phyloP scores from a whole-genome alignment of 805 yeast genomes.

The Wickerhamomyces chambardii region DNA sequence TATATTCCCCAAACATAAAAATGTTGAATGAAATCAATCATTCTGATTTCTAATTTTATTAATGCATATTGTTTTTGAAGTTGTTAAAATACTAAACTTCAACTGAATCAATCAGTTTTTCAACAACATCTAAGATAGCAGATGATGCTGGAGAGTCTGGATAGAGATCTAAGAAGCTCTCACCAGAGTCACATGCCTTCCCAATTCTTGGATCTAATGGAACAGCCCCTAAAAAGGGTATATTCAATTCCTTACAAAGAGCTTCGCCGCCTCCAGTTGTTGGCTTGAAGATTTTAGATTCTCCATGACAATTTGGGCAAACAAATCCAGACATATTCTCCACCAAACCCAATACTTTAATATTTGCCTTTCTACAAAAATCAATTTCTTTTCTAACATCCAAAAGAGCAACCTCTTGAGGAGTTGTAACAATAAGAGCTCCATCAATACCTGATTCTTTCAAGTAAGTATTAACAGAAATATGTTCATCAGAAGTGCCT shows the following conservation, averaged over 20 bases:
- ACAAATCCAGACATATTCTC: constrained; percentile 99
- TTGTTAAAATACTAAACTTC: no score
- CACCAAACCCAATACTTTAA: constrained; percentile 79
- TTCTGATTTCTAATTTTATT: no score
- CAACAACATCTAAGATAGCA: constrained; percentile 82
- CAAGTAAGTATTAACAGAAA: constrained; percentile 80
- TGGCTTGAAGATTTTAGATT: constrained; percentile 83
- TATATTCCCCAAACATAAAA: no score
- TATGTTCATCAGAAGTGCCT: constrained; percentile 96
- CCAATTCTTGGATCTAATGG: constrained; percentile 97
- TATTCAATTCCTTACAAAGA: constrained; percentile 67
- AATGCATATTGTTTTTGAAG: no score
- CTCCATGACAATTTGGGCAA: constrained; percentile 89
- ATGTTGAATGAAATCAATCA: no score
- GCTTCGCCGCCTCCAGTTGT: constrained; percentile 96
- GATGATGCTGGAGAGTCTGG: constrained; percentile 92
- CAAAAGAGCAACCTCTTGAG: constrained; percentile 92
- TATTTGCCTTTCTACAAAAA: constrained; percentile 87
- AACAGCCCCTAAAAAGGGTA: constrained; percentile 83
- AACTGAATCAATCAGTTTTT: constrained; percentile 49
- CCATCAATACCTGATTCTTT: constrained; percentile 92
- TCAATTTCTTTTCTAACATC: constrained; percentile 96
- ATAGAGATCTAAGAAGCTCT: constrained; percentile 68
- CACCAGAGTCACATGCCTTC: constrained; percentile 78
- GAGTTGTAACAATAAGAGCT: constrained; percentile 90